Percentiles rank a stretch among this genome's conserved stretches.
Evolutionary conservation across 2,329 filamentous ascomycete species (phyloP).

Genomic region (Colletotrichum ledebouriae): DNA sequence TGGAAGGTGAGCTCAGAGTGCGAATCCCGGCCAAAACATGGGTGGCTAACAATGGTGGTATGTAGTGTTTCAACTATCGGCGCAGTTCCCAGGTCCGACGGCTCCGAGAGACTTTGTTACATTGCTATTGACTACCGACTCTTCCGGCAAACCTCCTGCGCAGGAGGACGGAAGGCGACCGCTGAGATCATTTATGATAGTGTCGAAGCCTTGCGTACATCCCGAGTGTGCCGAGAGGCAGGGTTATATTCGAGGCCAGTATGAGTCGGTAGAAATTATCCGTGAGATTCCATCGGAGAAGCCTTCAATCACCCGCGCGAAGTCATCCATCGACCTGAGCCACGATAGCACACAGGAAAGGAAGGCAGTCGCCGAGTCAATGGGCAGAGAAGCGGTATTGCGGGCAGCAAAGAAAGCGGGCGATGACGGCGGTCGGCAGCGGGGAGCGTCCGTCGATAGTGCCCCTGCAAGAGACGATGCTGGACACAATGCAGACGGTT

Average conservation of each 20-base stretch:
- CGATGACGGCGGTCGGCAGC: slow-evolving; percentile 50
- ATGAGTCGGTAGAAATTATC: slow-evolving; percentile 93
- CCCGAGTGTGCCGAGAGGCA: slow-evolving; percentile 76
- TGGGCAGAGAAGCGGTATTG: slow-evolving; percentile 59
- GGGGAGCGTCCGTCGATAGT: slow-evolving; percentile 41
- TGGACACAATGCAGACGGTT: slow-evolving; percentile 43
- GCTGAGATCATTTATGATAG: slow-evolving; percentile 82
- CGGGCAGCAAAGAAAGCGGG: slow-evolving; percentile 47
- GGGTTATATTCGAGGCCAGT: slow-evolving; percentile 85
- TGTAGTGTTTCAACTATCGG: slow-evolving; percentile 85
- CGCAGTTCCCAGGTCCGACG: slow-evolving; percentile 90
- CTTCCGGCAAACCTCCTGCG: slow-evolving; percentile 56
- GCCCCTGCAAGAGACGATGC: slow-evolving; percentile 47
- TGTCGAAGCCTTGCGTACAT: slow-evolving; percentile 87
- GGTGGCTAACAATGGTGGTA: slow-evolving; percentile 31
- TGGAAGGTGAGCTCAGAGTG: slow-evolving; percentile 67
- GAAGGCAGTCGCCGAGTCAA: slow-evolving; percentile 45
- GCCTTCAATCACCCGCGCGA: slow-evolving; percentile 55
- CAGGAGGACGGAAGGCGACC: slow-evolving; percentile 54
- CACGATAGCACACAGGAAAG: slow-evolving; percentile 50
- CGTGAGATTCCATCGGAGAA: slow-evolving; percentile 78
- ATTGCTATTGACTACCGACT: slow-evolving; percentile 77
- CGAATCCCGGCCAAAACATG: slow-evolving; percentile 26
- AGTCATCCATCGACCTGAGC: slow-evolving; percentile 60
- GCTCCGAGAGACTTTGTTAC: slow-evolving; percentile 90